Evolutionary conservation across 2,329 filamentous ascomycete species (phyloP).

Genomic region (Conoideocrella luteorostrata): DNA sequence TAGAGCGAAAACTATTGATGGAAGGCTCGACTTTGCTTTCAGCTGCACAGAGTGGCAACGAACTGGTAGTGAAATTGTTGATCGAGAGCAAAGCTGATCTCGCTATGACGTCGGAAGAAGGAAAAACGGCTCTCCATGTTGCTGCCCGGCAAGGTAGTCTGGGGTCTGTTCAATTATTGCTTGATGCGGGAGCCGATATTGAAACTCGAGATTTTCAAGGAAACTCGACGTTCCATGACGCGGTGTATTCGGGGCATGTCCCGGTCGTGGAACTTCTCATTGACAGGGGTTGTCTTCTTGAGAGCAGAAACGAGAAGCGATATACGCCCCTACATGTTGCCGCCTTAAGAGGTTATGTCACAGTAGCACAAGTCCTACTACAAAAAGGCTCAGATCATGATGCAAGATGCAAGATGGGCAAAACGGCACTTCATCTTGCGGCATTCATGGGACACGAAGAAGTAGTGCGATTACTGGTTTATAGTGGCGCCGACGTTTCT

Average conservation of each 20-base stretch:
- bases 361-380: not conserved
- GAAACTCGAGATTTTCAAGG: not conserved
- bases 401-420: not conserved
- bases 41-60: not conserved
- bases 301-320: not conserved
- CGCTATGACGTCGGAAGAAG: not conserved
- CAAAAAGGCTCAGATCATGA: not conserved
- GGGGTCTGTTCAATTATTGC: not conserved
- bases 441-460: not conserved
- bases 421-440: not conserved
- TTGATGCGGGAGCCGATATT: not conserved
- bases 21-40: not conserved
- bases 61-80: not conserved
- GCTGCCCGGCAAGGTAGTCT: not conserved
- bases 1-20: not conserved
- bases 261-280: not conserved
- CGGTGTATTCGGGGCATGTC: not conserved
- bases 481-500: not conserved
- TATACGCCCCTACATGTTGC: not conserved
- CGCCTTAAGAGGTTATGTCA: not conserved
- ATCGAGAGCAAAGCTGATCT: not conserved
- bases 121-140: not conserved
- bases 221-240: not conserved
- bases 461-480: not conserved
- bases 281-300: not conserved